Conservation (phyloP, 768 basidiomycete species). For the Coprinellus micaceus region DNA sequence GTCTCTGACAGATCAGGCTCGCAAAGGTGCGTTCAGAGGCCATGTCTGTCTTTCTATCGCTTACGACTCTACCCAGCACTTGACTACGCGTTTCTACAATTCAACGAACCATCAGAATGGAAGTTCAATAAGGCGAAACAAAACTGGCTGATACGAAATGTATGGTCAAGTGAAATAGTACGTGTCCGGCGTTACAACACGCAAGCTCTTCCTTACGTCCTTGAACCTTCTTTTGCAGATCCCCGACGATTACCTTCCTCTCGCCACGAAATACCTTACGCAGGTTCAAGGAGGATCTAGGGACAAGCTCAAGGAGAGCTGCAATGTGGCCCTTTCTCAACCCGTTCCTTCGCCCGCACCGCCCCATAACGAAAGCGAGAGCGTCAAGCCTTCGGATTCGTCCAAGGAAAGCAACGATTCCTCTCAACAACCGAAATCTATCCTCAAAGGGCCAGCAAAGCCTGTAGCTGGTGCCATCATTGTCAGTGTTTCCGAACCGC, state of each 20-base stretch:
- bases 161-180: conserved; percentile 51
- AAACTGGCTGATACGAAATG: conserved; percentile 68
- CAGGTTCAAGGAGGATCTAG: conserved; percentile 46
- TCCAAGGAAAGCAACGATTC: no score
- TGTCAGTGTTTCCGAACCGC: background rate
- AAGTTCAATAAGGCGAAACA: conserved; percentile 75
- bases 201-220: no score
- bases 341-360: background rate
- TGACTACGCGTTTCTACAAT: conserved; percentile 54
- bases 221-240: conserved; percentile 32
- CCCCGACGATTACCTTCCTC: conserved; percentile 45
- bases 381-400: no score
- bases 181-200: conserved; percentile 19
- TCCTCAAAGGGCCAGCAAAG: background rate
- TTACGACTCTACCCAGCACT: conserved; percentile 29
- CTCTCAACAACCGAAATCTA: background rate
- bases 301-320: conserved; percentile 13
- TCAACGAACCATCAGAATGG: conserved; percentile 48
- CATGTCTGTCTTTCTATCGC: no score
- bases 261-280: conserved; percentile 44
- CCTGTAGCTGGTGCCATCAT: conserved; percentile 1
- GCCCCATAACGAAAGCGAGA: background rate
- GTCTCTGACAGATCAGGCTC: conserved; percentile 33
- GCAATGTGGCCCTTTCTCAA: background rate
- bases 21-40: conserved; percentile 33